Conservation (phyloP, 345 rosid genomes). For the Aquilaria yunnanensis region DNA sequence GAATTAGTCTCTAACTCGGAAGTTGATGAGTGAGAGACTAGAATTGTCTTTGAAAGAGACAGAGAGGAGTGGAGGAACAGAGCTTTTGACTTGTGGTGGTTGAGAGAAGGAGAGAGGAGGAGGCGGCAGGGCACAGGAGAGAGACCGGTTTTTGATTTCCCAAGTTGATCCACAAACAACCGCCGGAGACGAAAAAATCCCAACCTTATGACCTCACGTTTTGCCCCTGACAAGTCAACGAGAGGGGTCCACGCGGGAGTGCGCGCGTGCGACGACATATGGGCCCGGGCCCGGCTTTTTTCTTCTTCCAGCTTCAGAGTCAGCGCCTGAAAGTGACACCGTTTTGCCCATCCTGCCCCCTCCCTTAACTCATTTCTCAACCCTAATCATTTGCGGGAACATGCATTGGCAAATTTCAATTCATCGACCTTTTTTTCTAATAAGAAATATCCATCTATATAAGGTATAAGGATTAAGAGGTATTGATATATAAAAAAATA, state of each 20-base stretch:
- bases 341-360: not conserved
- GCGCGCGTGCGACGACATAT: constrained; percentile 58
- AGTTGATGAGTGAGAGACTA: too few species aligned
- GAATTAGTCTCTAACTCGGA: too few species aligned
- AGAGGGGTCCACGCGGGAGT: constrained; percentile 48
- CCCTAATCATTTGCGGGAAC: not conserved
- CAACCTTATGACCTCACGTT: not conserved
- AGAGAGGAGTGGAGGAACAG: too few species aligned
- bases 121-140: too few species aligned
- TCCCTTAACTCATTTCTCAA: not conserved
- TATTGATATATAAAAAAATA: too few species aligned
- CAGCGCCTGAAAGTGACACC: constrained; percentile 40
- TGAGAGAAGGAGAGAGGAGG: not conserved
- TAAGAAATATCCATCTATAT: too few species aligned
- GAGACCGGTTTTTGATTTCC: too few species aligned
- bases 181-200: not conserved
- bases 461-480: too few species aligned
- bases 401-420: constrained; percentile 9
- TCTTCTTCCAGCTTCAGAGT: constrained; percentile 22
- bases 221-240: constrained; percentile 27
- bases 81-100: not conserved
- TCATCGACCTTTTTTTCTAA: not conserved
- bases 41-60: too few species aligned
- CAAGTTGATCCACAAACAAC: too few species aligned
- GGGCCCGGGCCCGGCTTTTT: constrained; percentile 28